phyloP scores from a whole-genome alignment of 305 asterid genomes.

The Fraxinus ornus region DNA sequence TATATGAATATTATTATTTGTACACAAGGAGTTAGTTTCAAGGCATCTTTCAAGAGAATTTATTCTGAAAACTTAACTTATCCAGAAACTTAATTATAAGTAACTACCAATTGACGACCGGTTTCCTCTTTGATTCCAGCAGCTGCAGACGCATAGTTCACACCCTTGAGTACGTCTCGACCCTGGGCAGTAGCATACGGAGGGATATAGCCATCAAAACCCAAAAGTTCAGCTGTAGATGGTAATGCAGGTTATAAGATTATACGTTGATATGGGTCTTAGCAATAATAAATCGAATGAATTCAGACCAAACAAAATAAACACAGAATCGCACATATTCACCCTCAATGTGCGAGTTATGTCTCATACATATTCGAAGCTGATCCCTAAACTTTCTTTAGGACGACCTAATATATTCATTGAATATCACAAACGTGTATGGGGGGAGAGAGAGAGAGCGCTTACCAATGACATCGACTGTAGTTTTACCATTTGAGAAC shows the following conservation, averaged over 20 bases:
- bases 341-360: too few species aligned
- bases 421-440: background rate
- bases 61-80: background rate
- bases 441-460: background rate
- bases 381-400: background rate
- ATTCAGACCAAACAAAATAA: too few species aligned
- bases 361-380: background rate
- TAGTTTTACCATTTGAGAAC: conserved; percentile 68
- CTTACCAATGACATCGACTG: conserved; percentile 66
- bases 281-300: too few species aligned
- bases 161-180: conserved; percentile 60
- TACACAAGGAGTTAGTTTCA: background rate
- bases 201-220: conserved; percentile 60
- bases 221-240: conserved; percentile 62
- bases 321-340: too few species aligned
- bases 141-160: conserved; percentile 85
- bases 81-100: background rate
- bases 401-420: background rate
- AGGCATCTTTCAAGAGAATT: background rate
- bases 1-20: conserved; percentile 9
- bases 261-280: too few species aligned
- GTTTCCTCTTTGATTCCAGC: conserved; percentile 91
- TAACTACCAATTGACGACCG: conserved; percentile 70
- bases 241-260: background rate
- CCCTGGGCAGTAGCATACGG: conserved; percentile 64